These are phyloP conservation scores for Paecilomyces formosus DNA, from an alignment of 2,329 filamentous ascomycete genomes.

Conservation along the genomic window DNA sequence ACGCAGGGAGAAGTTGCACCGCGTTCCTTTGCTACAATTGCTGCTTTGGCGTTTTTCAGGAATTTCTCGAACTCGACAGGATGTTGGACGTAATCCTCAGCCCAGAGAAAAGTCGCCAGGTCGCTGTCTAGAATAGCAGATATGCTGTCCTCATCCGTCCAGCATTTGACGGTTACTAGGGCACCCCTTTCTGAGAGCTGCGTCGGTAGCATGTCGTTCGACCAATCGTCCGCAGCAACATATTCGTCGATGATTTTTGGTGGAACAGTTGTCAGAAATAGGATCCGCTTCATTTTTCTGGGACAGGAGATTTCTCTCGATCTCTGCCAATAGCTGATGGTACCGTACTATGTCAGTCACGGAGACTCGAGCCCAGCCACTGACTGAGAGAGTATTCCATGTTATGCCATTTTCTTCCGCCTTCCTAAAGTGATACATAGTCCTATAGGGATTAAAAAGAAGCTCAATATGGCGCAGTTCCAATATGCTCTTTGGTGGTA, in stretches of 20 bases:
- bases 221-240: not conserved
- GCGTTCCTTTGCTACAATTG: not conserved
- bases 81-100: not conserved
- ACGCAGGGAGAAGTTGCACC: not conserved
- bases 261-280: not conserved
- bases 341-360: too few species aligned
- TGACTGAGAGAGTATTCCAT: too few species aligned
- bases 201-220: not conserved
- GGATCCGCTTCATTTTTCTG: not conserved
- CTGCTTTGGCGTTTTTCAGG: not conserved
- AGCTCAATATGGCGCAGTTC: too few species aligned
- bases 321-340: not conserved
- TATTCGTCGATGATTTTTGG: not conserved
- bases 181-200: not conserved
- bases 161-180: not conserved
- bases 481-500: too few species aligned
- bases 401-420: too few species aligned
- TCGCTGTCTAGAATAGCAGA: not conserved
- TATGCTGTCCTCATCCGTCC: not conserved
- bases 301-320: not conserved
- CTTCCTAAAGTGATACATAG: too few species aligned
- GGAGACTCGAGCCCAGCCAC: too few species aligned
- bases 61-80: not conserved
- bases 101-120: not conserved
- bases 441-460: too few species aligned